phyloP scores from a whole-genome alignment of 306 rosid genomes.

The Prunus dulcis region DNA sequence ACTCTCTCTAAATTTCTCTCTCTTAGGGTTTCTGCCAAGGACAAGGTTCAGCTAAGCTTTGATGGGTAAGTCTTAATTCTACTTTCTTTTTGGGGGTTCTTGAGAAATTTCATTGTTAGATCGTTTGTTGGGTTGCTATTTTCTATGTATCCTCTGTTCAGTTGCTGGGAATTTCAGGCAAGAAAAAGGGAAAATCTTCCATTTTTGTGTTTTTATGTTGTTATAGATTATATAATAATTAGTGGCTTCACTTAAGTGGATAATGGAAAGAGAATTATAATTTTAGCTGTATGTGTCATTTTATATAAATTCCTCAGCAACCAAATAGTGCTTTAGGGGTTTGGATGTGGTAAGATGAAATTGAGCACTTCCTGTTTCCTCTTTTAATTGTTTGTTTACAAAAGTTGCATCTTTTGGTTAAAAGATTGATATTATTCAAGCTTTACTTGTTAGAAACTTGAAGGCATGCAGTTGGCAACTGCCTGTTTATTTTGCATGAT shows the following conservation, averaged over 20 bases:
- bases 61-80: constrained; percentile 21
- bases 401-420: background rate
- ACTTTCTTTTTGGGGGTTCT: background rate
- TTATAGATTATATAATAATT: background rate
- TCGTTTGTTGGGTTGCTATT: constrained; percentile 7
- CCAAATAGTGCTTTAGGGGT: constrained; percentile 3
- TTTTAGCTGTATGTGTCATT: background rate
- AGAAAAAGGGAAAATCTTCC: background rate
- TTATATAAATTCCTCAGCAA: background rate
- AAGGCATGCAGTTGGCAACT: constrained; percentile 17
- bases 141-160: background rate
- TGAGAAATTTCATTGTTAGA: background rate
- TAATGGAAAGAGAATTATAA: background rate
- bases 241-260: background rate
- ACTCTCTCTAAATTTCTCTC: constrained; percentile 31
- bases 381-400: background rate
- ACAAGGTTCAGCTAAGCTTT: constrained; percentile 23
- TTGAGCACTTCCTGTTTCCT: background rate
- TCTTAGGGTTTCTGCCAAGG: constrained; percentile 42
- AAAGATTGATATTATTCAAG: background rate
- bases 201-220: background rate
- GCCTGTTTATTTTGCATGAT: background rate
- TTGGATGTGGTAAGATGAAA: background rate
- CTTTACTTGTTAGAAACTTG: background rate
- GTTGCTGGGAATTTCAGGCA: constrained; percentile 16